A percentile compares a stretch with the other conserved stretches of the same genome.
These are phyloP conservation scores for Myxozyma udenii DNA, from an alignment of 805 yeast species.

Conservation along the genomic window DNA sequence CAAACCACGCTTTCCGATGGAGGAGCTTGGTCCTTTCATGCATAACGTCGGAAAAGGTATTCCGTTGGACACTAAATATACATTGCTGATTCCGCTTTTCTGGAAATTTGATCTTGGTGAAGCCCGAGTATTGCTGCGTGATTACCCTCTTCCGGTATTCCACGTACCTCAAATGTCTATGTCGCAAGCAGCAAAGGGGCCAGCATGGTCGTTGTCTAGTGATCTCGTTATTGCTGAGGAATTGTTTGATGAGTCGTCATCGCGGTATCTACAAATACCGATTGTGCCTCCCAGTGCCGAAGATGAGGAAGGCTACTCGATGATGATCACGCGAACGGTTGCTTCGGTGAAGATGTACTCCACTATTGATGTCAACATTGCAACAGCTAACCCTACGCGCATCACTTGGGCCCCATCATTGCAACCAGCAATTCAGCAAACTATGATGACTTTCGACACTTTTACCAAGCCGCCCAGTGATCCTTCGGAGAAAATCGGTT, in stretches of 20 bases:
- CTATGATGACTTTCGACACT: slow-evolving; percentile 71
- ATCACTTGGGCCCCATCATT: slow-evolving; percentile 83
- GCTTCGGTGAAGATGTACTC: slow-evolving; percentile 71
- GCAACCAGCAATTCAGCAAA: slow-evolving; percentile 78
- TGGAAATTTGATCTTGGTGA: slow-evolving; percentile 58
- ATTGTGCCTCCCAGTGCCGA: slow-evolving; percentile 46
- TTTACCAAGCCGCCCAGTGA: slow-evolving; percentile 89
- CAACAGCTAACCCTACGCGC: slow-evolving; percentile 56
- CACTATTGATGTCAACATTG: slow-evolving; percentile 54
- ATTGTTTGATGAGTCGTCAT: slow-evolving; percentile 50
- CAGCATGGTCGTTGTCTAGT: slow-evolving; percentile 49
- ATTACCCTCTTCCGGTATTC: slow-evolving; percentile 80
- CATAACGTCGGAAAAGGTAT: slow-evolving; percentile 76
- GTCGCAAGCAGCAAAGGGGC: slow-evolving; percentile 35
- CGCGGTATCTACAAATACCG: slow-evolving; percentile 62
- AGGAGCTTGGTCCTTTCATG: slow-evolving; percentile 58
- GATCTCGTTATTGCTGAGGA: slow-evolving; percentile 69
- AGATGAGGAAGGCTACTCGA: slow-evolving; percentile 42
- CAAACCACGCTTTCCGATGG: slow-evolving; percentile 52
- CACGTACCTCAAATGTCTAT: slow-evolving; percentile 58
- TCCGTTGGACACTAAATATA: slow-evolving; percentile 66
- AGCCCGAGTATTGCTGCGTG: slow-evolving; percentile 68
- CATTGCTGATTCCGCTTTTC: slow-evolving; percentile 63
- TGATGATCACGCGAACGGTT: slow-evolving; percentile 70
- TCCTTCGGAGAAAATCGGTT: slow-evolving; percentile 78